phyloP scores from a whole-genome alignment of 176 grass and related monocot genomes.

The Neostapfia colusana region DNA sequence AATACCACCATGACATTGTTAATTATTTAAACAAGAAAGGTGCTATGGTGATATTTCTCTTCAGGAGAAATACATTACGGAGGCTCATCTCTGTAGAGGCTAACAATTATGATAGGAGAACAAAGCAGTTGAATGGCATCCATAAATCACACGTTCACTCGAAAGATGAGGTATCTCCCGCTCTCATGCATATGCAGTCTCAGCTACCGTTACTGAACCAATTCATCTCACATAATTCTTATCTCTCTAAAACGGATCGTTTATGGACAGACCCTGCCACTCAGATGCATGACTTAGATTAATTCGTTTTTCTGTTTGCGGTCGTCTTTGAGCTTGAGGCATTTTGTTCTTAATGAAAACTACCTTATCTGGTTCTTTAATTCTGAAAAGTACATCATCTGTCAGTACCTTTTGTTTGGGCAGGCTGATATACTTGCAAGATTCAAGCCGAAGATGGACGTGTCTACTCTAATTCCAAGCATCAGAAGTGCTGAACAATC shows the following conservation, averaged over 20 bases:
- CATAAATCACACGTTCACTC: slow-evolving; percentile 96
- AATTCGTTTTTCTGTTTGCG: neutral
- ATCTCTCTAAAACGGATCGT: too few species aligned
- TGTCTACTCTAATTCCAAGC: slow-evolving; percentile 50
- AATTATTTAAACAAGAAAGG: slow-evolving; percentile 68
- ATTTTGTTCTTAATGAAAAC: neutral
- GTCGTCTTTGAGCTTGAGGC: neutral
- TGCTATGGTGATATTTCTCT: slow-evolving; percentile 88
- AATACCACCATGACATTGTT: slow-evolving; percentile 53
- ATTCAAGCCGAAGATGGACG: slow-evolving; percentile 72
- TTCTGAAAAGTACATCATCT: neutral
- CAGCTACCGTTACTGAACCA: neutral
- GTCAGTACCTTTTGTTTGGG: neutral
- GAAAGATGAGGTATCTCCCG: slow-evolving; percentile 62
- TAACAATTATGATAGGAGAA: slow-evolving; percentile 74
- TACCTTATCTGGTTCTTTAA: neutral
- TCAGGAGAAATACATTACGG: slow-evolving; percentile 73
- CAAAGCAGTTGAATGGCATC: slow-evolving; percentile 87
- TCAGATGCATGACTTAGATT: neutral
- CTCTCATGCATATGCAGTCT: neutral
- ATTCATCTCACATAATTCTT: neutral
- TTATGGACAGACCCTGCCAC: neutral
- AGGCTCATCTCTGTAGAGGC: slow-evolving; percentile 75
- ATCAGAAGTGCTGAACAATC: slow-evolving; percentile 52
- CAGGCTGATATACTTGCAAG: slow-evolving; percentile 90